Evolutionary conservation across 2,329 filamentous ascomycete species (phyloP).

Genomic region (Plenodomus lindquistii): DNA sequence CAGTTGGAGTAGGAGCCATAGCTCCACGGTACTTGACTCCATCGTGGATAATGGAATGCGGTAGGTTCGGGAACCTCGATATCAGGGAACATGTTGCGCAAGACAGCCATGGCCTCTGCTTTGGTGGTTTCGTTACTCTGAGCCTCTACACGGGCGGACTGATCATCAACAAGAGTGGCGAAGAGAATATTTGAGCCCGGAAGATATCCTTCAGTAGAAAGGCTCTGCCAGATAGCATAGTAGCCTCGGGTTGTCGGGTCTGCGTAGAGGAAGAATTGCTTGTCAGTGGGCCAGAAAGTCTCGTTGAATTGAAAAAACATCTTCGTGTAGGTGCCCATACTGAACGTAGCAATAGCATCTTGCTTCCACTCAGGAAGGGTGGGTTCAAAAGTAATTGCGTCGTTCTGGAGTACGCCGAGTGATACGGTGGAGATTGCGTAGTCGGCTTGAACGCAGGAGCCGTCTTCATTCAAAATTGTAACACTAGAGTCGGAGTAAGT

Average conservation of each 20-base stretch:
- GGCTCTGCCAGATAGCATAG: slow-evolving; percentile 67
- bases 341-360: slow-evolving; percentile 64
- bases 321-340: slow-evolving; percentile 74
- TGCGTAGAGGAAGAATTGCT: slow-evolving; percentile 60
- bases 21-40: slow-evolving; percentile 55
- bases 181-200: slow-evolving; percentile 68
- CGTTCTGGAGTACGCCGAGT: slow-evolving; percentile 68
- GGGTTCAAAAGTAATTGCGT: slow-evolving; percentile 62
- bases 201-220: slow-evolving; percentile 61
- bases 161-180: slow-evolving; percentile 61
- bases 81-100: slow-evolving; percentile 65
- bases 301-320: slow-evolving; percentile 71
- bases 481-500: slow-evolving; percentile 58
- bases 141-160: slow-evolving; percentile 62
- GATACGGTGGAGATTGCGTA: slow-evolving; percentile 71
- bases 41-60: slow-evolving; percentile 65
- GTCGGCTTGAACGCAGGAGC: slow-evolving; percentile 61
- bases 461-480: slow-evolving; percentile 57
- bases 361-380: slow-evolving; percentile 66
- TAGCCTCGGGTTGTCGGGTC: slow-evolving; percentile 54
- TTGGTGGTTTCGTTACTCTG: slow-evolving; percentile 63
- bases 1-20: slow-evolving; percentile 71
- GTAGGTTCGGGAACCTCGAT: slow-evolving; percentile 61
- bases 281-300: slow-evolving; percentile 65
- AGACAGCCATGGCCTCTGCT: slow-evolving; percentile 59